Conservation (phyloP, 345 rosid species). For the Trapa bicornis region DNA sequence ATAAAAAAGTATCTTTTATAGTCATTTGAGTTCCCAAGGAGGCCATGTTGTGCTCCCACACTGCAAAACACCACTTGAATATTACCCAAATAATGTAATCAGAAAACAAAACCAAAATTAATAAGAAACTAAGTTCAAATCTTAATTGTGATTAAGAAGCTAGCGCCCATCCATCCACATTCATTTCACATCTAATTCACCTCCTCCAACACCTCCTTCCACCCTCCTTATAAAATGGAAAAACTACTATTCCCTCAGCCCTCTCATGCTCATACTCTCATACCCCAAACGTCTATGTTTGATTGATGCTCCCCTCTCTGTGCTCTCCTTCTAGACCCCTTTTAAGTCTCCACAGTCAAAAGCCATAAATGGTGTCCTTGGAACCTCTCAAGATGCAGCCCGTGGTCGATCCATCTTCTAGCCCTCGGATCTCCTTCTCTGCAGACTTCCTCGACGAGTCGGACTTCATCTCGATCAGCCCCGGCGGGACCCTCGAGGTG, state of each 20-base stretch:
- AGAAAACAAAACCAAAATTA: background rate
- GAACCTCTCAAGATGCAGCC: conserved; percentile 9
- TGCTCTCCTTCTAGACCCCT: background rate
- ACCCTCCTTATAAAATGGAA: background rate
- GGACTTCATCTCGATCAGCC: conserved; percentile 60
- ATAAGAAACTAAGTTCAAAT: background rate
- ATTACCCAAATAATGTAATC: no score
- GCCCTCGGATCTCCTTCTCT: conserved; percentile 76
- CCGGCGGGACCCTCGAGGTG: conserved; percentile 13
- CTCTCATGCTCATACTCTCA: background rate
- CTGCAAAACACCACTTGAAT: conserved; percentile 19
- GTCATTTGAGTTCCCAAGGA: conserved; percentile 5
- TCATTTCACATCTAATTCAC: conserved; percentile 5
- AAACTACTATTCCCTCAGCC: background rate
- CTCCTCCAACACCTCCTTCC: background rate
- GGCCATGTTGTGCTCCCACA: conserved; percentile 39
- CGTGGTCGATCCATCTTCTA: conserved; percentile 12
- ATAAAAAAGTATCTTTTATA: background rate
- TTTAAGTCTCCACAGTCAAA: background rate
- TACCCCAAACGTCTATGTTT: background rate
- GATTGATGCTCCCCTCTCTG: background rate
- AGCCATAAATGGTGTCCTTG: conserved; percentile 27
- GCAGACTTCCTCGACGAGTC: conserved; percentile 60
- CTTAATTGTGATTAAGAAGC: no score
- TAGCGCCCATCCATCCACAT: no score